Evolutionary conservation across 352 stramenopile species (phyloP), one percentile per base, ranked within the genome.

Genomic region (Phytopythium aichiense): DNA sequence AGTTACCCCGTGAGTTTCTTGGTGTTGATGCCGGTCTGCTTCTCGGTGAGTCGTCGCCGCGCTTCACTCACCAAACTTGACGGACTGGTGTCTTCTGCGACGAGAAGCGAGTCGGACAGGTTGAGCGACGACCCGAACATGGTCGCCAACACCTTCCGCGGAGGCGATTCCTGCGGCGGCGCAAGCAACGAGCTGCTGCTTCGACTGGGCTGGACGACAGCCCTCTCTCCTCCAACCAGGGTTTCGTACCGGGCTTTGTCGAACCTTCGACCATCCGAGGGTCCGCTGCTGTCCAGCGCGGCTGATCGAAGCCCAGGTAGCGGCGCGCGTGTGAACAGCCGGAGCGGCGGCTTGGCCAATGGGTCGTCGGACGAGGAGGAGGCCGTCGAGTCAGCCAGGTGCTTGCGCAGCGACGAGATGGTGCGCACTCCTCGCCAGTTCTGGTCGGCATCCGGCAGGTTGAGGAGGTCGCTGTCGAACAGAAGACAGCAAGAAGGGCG

Each of bases 361-460:
- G 40, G n/a, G 20, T 60, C 55, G 5, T 46, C 53, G 2, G 23
- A 8, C 35, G 35, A 40, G 11, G 28, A 22, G 9, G 55, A 50
- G 20, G 37, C 9, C 20, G 20, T 57, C 31, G 51, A 42, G 12
- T 60, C 55, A 2, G 33, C 38, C 40, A 60, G 23, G 25, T 60
- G 55, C 6, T 18, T 23, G 3, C 55, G 35, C 3, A 60, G 40
- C 40, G 55, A 60, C 23, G 55, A 52, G 23, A 60, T 60, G 42
- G 55, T 52, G 25, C 55, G 55, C 16, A 60, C 40, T 4, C 55
- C 55, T 13, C 55, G 55, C 38, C 28, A 42, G 55, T n/a, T 60
- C 20, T 52, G 55, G 55, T 60, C 40, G 7, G 40, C 11, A 1
- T 60, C 55, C 2, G 31, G 51, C 2, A 57, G 30, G 30, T 57